Percentiles rank a stretch among this genome's conserved stretches.
These are phyloP conservation scores for Triticum monococcum DNA, from an alignment of 176 grass and related monocot species.

Conservation along the genomic window DNA sequence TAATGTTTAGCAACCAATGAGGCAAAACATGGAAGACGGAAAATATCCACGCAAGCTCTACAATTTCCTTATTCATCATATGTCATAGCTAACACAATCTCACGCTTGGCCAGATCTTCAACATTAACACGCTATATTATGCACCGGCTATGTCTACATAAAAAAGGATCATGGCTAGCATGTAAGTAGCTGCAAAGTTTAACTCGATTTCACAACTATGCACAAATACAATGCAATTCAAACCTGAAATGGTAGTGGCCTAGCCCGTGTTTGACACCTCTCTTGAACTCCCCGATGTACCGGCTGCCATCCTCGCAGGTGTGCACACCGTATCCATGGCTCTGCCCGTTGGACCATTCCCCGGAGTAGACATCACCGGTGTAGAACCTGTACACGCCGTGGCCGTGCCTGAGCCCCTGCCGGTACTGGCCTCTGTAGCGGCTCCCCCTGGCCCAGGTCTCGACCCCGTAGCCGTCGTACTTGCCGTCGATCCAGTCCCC, in stretches of 20 bases:
- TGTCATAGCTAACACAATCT: background rate
- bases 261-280: slow-evolving; percentile 92
- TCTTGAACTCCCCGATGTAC: slow-evolving; percentile 96
- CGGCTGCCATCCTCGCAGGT: slow-evolving; percentile 97
- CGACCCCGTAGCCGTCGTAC: slow-evolving; percentile 93
- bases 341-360: slow-evolving; percentile 97
- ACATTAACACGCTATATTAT: slow-evolving; percentile 2
- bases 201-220: slow-evolving; percentile 14
- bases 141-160: background rate
- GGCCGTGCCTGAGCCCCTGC: slow-evolving; percentile 87
- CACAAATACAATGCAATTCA: slow-evolving; percentile 1
- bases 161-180: slow-evolving; percentile 1
- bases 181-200: background rate
- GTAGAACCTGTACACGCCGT: slow-evolving; percentile 95
- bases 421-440: slow-evolving; percentile 88
- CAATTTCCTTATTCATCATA: background rate
- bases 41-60: background rate
- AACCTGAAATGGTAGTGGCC: slow-evolving; percentile 99
- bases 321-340: slow-evolving; percentile 89
- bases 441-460: slow-evolving; percentile 95
- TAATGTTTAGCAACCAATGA: background rate
- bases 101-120: background rate
- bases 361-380: slow-evolving; percentile 93
- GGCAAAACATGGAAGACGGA: background rate
- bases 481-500: slow-evolving; percentile 91